phyloP scores from a whole-genome alignment of 768 basidiomycete genomes.

The Rhodosporidiobolus odoratus region DNA sequence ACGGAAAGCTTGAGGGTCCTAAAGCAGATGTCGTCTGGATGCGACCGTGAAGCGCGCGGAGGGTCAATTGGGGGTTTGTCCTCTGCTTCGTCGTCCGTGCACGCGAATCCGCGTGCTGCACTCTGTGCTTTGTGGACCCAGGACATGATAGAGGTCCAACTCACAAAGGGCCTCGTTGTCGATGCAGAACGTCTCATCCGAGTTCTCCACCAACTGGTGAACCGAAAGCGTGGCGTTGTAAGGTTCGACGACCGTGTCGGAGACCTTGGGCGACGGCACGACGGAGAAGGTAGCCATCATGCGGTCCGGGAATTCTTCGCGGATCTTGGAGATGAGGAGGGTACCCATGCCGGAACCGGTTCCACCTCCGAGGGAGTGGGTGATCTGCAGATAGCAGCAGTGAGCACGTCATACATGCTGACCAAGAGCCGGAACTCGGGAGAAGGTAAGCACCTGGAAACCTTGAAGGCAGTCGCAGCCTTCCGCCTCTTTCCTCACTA shows the following conservation, averaged over 20 bases:
- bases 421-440: background rate
- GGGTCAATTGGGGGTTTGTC: too few species aligned
- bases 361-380: constrained; percentile 66
- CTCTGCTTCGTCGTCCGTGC: too few species aligned
- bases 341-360: constrained; percentile 99
- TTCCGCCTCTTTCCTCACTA: constrained; percentile 98
- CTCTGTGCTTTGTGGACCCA: fast-evolving
- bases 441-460: constrained; percentile 98
- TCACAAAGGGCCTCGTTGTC: constrained; percentile 88
- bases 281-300: constrained; percentile 99
- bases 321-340: constrained; percentile 95
- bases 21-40: constrained; percentile 93
- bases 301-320: constrained; percentile 96
- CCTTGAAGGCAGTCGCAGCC: constrained; percentile 95
- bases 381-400: background rate
- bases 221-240: constrained; percentile 99
- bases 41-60: too few species aligned
- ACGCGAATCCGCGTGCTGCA: too few species aligned
- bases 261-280: constrained; percentile 66
- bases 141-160: background rate
- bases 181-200: constrained; percentile 99
- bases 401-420: too few species aligned
- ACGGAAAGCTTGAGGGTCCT: constrained; percentile 89
- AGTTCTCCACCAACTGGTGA: constrained; percentile 98
- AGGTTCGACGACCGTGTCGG: constrained; percentile 98